Base-by-base conservation (phyloP, 495 filamentous ascomycete genomes). In the Jackrogersella multiformis region DNA sequence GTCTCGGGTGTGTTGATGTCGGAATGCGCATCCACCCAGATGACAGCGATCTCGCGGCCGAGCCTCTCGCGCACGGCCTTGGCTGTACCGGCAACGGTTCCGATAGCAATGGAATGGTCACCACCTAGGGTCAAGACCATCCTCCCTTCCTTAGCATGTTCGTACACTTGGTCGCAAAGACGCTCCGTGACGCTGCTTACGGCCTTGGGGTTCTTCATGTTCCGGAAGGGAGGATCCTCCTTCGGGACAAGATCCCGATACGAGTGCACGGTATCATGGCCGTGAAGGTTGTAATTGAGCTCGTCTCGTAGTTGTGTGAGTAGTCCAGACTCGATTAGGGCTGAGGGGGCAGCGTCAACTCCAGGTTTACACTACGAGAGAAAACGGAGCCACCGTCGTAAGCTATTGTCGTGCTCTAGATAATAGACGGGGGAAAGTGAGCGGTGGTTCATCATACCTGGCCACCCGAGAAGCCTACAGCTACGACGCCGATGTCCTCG, bases 1-100 rank as follows among this genome's bases (percentile, higher is more conserved):
- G 89, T 90, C 84, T 97, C 93, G 45, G 95, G 95, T 9, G 91
- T 90, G 78, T 99, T 99, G 83, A 99, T 97, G 73, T 98, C 95
- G 18, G 94, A 91, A 74, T 99, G 95, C 18, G 95, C 95, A 77
- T 99, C 95, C 5, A 99, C 95, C 95, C 95, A 99, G 73, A 99
- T 94, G 6, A 99, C 91, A 0, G 92, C 94, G 44, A 97, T 85
- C 61, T 97, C 94, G 38, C 88, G 82, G 12, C 88, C 87, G 58
- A 95, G 76, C 28, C 95, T 81, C 81, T 98, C 93, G 34, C 89
- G 86, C 54, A 93, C 89, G 0, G 95, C 95, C 79, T 89, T 90
- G 34, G 92, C 88, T 1, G 89, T 90, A 3, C 95, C 95, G 15
- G 89, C 88, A 59, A 98, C 87, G 20, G 92, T 93, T 36, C 95